These are phyloP conservation scores for Penicillium griseofulvum DNA, from an alignment of 2,329 filamentous ascomycete species.

Conservation along the genomic window DNA sequence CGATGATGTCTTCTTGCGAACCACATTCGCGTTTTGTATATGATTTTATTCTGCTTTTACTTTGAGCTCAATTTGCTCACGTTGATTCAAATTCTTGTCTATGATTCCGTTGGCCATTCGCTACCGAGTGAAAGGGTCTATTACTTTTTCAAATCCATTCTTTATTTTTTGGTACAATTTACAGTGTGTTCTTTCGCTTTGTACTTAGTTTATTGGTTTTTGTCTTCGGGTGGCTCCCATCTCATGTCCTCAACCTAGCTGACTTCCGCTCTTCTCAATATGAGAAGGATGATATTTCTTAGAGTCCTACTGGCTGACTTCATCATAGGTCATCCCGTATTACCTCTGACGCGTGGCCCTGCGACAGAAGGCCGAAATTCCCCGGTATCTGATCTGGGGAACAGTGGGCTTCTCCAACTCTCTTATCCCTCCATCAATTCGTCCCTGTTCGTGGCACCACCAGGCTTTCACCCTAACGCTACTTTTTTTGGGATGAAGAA, in stretches of 20 bases:
- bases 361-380: constrained; percentile 27
- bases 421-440: constrained; percentile 24
- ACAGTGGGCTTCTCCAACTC: constrained; percentile 22
- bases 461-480: constrained; percentile 61
- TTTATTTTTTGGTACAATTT: background rate
- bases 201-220: constrained; percentile 16
- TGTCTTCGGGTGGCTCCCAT: constrained; percentile 18
- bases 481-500: constrained; percentile 61
- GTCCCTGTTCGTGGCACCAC: constrained; percentile 48
- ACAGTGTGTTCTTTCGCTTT: constrained; percentile 3
- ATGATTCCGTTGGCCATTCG: constrained; percentile 11
- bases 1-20: constrained; percentile 3
- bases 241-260: constrained; percentile 16
- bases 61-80: background rate
- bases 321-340: constrained; percentile 33
- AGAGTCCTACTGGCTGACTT: constrained; percentile 37
- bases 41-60: background rate
- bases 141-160: background rate
- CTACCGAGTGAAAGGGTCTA: background rate
- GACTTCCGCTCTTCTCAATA: constrained; percentile 12
- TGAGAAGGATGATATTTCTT: constrained; percentile 8
- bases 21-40: background rate
- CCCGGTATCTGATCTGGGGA: constrained; percentile 24
- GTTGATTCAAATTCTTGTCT: background rate
- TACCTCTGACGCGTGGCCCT: constrained; percentile 19